phyloP scores from a whole-genome alignment of 2,329 filamentous ascomycete genomes.

The Claviceps spartinae region DNA sequence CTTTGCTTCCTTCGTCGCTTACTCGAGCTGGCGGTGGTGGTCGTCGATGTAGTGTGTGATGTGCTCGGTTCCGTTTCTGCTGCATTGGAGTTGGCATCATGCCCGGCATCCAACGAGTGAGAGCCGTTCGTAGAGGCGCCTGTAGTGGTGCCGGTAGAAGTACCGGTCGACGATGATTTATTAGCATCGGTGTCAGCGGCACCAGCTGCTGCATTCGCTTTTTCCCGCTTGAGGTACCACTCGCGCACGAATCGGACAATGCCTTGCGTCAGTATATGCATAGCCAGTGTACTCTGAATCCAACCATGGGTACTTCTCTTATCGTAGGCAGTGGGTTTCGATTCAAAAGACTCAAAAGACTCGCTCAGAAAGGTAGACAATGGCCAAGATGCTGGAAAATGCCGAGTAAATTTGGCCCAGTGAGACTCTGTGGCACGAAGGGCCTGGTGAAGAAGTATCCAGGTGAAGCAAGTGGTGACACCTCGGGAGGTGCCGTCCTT shows the following conservation, averaged over 20 bases:
- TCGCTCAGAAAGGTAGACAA: slow-evolving; percentile 32
- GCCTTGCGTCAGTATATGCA: slow-evolving; percentile 64
- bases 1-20: slow-evolving; percentile 87
- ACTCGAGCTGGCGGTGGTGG: slow-evolving; percentile 27
- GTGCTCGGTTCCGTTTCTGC: slow-evolving; percentile 34
- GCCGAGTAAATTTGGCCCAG: slow-evolving; percentile 31
- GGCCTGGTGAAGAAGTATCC: slow-evolving; percentile 46
- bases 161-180: slow-evolving; percentile 28
- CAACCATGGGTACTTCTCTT: slow-evolving; percentile 48
- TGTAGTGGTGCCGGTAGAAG: slow-evolving; percentile 1
- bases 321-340: slow-evolving; percentile 31
- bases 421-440: slow-evolving; percentile 34
- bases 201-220: slow-evolving; percentile 34
- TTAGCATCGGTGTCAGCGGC: slow-evolving; percentile 50
- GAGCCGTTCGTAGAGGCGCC: slow-evolving; percentile 10
- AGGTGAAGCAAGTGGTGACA: slow-evolving; percentile 55
- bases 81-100: slow-evolving; percentile 31
- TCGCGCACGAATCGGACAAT: slow-evolving; percentile 57
- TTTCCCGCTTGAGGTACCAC: slow-evolving; percentile 51
- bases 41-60: slow-evolving; percentile 18
- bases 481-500: slow-evolving; percentile 57
- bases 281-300: slow-evolving; percentile 55
- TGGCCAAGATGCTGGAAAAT: slow-evolving; percentile 33
- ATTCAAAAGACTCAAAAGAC: slow-evolving; percentile 36
- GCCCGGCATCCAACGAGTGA: not conserved